phyloP scores from a whole-genome alignment of 257 asterid genomes.

The Galeopsis tetrahit region DNA sequence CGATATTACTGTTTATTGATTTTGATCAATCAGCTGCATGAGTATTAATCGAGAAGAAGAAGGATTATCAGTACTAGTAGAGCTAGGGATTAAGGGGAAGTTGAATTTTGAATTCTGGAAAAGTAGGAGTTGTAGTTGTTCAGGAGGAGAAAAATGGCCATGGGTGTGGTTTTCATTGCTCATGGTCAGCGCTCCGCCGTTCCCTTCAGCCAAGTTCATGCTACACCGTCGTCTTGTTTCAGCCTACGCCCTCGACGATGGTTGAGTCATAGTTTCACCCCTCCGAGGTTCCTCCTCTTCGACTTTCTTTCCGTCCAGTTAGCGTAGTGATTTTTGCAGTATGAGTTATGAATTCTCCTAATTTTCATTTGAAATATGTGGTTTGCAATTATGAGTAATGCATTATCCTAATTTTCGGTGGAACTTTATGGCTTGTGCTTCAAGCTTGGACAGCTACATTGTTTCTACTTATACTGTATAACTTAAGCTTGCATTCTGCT shows the following conservation, averaged over 20 bases:
- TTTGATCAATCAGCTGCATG: conserved; percentile 54
- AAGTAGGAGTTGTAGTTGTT: conserved; percentile 23
- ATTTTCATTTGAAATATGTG: not conserved
- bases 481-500: not conserved
- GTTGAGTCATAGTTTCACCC: conserved; percentile 46
- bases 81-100: conserved; percentile 4
- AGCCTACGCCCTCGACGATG: conserved; percentile 58
- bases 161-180: conserved; percentile 53
- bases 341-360: not conserved
- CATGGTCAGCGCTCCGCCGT: conserved; percentile 43
- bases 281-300: conserved; percentile 46
- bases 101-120: conserved; percentile 38
- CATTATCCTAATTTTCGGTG: not conserved
- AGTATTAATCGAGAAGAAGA: conserved; percentile 43
- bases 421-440: not conserved
- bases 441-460: not conserved
- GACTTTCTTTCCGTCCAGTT: conserved; percentile 2
- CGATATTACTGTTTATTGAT: not conserved
- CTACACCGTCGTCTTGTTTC: conserved; percentile 46
- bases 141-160: conserved; percentile 37
- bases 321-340: not conserved
- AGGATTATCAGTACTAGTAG: conserved; percentile 29
- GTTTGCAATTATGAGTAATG: not conserved
- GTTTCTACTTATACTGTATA: not conserved
- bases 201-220: conserved; percentile 34